Evolutionary conservation across 2,329 filamentous ascomycete species (phyloP), one percentile per base, ranked within the genome.

Genomic region (Orbilia brochopaga): DNA sequence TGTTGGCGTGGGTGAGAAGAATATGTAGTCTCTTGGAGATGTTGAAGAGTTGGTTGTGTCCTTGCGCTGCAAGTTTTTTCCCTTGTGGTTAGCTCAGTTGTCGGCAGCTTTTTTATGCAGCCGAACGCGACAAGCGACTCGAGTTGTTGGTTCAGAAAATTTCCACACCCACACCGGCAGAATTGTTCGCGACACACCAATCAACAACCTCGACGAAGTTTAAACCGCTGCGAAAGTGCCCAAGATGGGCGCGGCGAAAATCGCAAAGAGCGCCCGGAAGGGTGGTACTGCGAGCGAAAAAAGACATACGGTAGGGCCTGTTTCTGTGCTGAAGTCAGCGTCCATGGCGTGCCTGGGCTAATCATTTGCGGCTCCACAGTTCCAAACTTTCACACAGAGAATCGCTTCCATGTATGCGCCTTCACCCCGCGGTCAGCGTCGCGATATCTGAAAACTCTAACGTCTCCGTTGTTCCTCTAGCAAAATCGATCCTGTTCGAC

Each of bases 401-500:
- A 74, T 77, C 32, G 74, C 75, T 57, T 76, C 73, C 19, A 64
- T 77, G 75, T 76, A 72, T 13, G 69, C n/a, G n/a, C 19, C 35
- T 30, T 46, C n/a, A 17, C 10, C n/a, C 11, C 24, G n/a, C 6
- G 17, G 44, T 44, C 17, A 17, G 5, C 4, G 15, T 17, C 37
- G n/a, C 5, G n/a, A 13, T 15, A 51, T 15, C 7, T 19, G 15
- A 5, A 48, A n/a, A 46, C 4, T 7, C 55, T 37, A 44, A 44
- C 55, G 17, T 7, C 6, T 52, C 44, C 1, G 19, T 35, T n/a
- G 17, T 5, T n/a, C 15, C n/a, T 17, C 24, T 46, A 77, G 76
- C 60, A 77, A 77, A 74, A 88, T 99, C 81, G 93, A 99, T 77
- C 94, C 94, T 51, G 85, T 99, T 76, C 91, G 94, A 80, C 89